Conservation (phyloP, 148 eudicot species). For the Camellia lanceoleosa region DNA sequence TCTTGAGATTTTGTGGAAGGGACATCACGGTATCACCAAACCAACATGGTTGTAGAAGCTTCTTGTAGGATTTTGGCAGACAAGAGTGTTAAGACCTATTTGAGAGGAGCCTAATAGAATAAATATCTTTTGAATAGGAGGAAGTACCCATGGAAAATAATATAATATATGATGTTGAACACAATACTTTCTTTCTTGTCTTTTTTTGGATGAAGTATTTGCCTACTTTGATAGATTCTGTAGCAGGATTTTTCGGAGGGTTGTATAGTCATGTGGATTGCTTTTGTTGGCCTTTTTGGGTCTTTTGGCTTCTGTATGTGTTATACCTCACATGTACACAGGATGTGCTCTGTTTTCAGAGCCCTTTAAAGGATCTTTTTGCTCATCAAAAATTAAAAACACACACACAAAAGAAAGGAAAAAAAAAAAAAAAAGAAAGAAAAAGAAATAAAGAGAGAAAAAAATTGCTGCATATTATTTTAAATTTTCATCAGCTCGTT, state of each 20-base stretch:
- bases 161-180: not conserved
- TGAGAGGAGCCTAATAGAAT: not conserved
- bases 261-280: not conserved
- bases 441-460: not conserved
- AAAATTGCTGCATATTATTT: not conserved
- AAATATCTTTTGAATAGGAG: not conserved
- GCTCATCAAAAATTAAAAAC: not conserved
- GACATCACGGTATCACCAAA: slow-evolving; percentile 8
- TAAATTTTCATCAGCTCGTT: not conserved
- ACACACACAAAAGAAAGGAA: not conserved
- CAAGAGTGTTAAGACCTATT: not conserved
- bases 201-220: not conserved
- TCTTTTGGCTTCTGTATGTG: not conserved
- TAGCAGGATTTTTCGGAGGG: not conserved
- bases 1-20: not conserved
- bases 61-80: not conserved
- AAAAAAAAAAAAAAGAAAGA: not conserved
- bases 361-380: not conserved
- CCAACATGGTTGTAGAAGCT: not conserved
- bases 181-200: too few species aligned
- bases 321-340: not conserved
- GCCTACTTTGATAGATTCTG: not conserved
- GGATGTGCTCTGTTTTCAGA: not conserved
- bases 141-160: not conserved
- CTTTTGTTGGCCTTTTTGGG: not conserved